Conservation (phyloP, 768 basidiomycete genomes). For the Psilocybe subaeruginosa region DNA sequence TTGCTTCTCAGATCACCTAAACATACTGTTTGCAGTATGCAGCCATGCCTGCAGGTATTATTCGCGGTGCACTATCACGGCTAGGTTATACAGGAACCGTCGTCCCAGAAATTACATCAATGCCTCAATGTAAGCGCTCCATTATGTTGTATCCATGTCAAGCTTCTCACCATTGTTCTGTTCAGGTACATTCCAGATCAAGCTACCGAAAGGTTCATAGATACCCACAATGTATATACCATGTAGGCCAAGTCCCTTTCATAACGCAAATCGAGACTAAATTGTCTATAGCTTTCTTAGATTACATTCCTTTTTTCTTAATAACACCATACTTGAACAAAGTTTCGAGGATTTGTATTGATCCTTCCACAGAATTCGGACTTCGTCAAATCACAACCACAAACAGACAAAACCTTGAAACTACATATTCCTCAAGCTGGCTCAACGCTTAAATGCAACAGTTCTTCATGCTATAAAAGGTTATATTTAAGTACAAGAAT, state of each 20-base stretch:
- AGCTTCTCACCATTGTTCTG: background rate
- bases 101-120: conserved; percentile 71
- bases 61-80: conserved; percentile 79
- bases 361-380: too few relatives aligned
- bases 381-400: too few relatives aligned
- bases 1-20: background rate
- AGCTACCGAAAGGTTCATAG: conserved; percentile 64
- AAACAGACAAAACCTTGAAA: too few relatives aligned
- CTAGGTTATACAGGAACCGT: conserved; percentile 80
- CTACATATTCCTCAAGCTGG: too few relatives aligned
- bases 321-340: too few relatives aligned
- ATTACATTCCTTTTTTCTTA: too few relatives aligned
- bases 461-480: too few relatives aligned
- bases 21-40: conserved; percentile 57
- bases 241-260: background rate
- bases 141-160: background rate
- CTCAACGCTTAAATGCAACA: too few relatives aligned
- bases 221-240: background rate
- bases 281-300: background rate
- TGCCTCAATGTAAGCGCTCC: conserved; percentile 77
- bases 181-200: conserved; percentile 83
- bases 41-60: conserved; percentile 80
- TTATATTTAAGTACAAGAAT: background rate
- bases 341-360: too few relatives aligned
- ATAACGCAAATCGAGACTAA: background rate